Conservation (phyloP, 2,329 filamentous ascomycete genomes). For the Calonectria ilicicola region DNA sequence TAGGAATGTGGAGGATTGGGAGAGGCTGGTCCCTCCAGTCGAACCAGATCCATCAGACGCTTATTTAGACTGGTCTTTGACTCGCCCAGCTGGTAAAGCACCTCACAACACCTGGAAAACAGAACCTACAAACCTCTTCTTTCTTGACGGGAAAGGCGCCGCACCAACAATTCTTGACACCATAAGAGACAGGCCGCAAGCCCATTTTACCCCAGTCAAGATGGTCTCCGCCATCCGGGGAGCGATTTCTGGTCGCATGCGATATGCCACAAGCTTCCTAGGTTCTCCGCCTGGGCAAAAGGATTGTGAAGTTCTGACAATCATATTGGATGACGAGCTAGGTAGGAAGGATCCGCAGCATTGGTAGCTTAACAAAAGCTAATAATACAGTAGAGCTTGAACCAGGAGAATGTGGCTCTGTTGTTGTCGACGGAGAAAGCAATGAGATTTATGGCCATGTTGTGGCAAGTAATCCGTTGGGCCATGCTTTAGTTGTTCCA, state of each 20-base stretch:
- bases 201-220: not conserved
- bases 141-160: not conserved
- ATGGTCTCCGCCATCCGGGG: constrained; percentile 4
- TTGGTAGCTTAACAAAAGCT: not conserved
- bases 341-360: not conserved
- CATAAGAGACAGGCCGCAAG: not conserved
- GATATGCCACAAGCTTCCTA: not conserved
- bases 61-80: not conserved
- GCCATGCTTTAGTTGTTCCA: constrained; percentile 6
- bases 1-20: not conserved
- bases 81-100: not conserved
- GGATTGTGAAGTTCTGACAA: not conserved
- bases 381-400: not conserved
- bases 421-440: constrained; percentile 10
- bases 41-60: not conserved
- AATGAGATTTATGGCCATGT: constrained; percentile 15
- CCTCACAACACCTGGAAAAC: too few species aligned
- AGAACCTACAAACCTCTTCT: not conserved
- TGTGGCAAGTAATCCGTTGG: not conserved
- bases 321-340: not conserved
- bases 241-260: not conserved
- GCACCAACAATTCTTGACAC: not conserved
- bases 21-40: not conserved
- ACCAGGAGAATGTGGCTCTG: constrained; percentile 9
- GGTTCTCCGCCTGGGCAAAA: not conserved